phyloP scores from a whole-genome alignment of 108 stramenopile genomes.

The Cylindrotheca fusiformis region DNA sequence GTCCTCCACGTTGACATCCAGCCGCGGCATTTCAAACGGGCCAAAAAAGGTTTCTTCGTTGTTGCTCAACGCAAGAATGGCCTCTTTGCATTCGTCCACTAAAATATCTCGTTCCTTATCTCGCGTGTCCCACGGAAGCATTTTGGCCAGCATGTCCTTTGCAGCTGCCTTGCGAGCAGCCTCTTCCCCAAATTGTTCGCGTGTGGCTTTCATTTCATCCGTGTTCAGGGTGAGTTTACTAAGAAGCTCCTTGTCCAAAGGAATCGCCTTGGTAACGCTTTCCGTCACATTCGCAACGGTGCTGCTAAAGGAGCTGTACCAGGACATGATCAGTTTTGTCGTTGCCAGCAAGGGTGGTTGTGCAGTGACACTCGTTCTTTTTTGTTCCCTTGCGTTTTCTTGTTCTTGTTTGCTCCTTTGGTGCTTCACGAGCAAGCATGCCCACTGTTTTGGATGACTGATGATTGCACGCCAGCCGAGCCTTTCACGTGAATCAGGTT shows the following conservation, averaged over 20 bases:
- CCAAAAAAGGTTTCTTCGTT: slow-evolving; percentile 73
- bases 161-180: slow-evolving; percentile 64
- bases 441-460: too few species aligned
- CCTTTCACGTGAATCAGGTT: too few species aligned
- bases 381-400: too few species aligned
- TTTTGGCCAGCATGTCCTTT: slow-evolving; percentile 53
- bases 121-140: slow-evolving; percentile 83
- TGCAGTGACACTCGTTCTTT: too few species aligned
- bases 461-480: too few species aligned
- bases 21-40: slow-evolving; percentile 62
- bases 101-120: slow-evolving; percentile 84
- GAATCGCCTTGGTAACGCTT: slow-evolving; percentile 34
- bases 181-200: slow-evolving; percentile 59
- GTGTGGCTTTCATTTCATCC: slow-evolving; percentile 72
- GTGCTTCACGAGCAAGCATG: too few species aligned
- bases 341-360: too few species aligned
- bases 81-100: slow-evolving; percentile 86
- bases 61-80: slow-evolving; percentile 63
- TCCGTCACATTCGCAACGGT: slow-evolving; percentile 23
- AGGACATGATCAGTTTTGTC: slow-evolving; percentile 16
- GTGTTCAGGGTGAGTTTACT: slow-evolving; percentile 77
- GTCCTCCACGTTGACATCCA: slow-evolving; percentile 35
- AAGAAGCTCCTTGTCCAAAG: slow-evolving; percentile 54
- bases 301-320: slow-evolving; percentile 21
- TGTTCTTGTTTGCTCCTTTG: too few species aligned